Base-by-base conservation (phyloP, 2,329 filamentous ascomycete species). In the Aspergillus luchuensis region DNA sequence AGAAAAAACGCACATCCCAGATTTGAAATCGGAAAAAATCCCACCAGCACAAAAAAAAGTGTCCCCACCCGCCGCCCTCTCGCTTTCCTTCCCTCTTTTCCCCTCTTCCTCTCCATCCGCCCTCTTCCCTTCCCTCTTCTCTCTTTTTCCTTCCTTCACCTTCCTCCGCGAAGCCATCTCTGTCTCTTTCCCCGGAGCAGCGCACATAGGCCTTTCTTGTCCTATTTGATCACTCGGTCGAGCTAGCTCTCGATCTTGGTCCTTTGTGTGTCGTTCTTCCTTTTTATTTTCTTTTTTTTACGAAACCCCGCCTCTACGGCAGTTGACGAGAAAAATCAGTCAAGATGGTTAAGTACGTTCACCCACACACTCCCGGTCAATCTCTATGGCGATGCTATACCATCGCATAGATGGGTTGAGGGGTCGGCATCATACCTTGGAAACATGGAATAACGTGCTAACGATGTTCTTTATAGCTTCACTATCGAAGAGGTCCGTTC, bases 291-390 rank as follows among this genome's bases (percentile, higher is more conserved):
- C 62, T 66, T 66, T 64, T 64, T 36, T 63, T 69, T 67, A 57
- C 67, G 66, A 65, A 72, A 73, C 75, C 76, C 74, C 75, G 75
- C 76, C 76, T 77, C 74, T 72, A 74, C 63, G 73, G 75, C 74
- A 60, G 65, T 73, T 74, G 59, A 69, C 65, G 63, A 65, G 63
- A 71, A 73, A 74, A 73, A 74, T 91, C 92, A 91, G 92, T 85
- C 90, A 97, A 92, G 81, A 99, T 99, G 95, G 95, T 99, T 82
- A 97, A 98, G 93, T 97, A 90, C 90, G 93, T 94, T 58, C 49
- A 56, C 58, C 61, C 63, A 43, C 43, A 36, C 5, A 13, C 10
- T 5, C 11, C 10, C 33, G 0, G 11, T 36, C 33, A 36, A 36
- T 36, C 33, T 15, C 10, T 5, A 13, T 36, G 4, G 33, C 33